Evolutionary conservation across 192 early-diverging fungal species (phyloP).

Genomic region (Funneliformis mosseae): DNA sequence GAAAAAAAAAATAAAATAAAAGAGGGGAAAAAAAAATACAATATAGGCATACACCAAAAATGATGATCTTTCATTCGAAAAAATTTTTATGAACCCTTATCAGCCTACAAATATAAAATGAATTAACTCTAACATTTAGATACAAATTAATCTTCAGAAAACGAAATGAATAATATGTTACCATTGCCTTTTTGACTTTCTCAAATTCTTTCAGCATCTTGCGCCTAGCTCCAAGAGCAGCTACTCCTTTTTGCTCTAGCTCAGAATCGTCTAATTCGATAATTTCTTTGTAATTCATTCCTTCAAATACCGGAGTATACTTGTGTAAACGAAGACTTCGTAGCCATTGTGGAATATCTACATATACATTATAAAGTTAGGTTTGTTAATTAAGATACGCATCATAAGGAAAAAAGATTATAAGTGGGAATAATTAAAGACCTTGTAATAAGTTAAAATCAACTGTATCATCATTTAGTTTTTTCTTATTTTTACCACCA

Average conservation of each 20-base stretch:
- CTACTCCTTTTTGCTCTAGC: slow-evolving; percentile 81
- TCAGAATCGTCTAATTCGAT: slow-evolving; percentile 83
- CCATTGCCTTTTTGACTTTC: slow-evolving; percentile 56
- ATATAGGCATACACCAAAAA: background rate
- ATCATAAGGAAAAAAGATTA: background rate
- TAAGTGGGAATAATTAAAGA: slow-evolving; percentile 36
- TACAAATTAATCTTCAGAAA: background rate
- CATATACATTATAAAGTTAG: background rate
- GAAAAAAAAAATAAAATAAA: background rate
- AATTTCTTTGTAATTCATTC: slow-evolving; percentile 86
- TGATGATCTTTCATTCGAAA: background rate
- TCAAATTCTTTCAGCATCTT: slow-evolving; percentile 99
- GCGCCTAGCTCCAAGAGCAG: slow-evolving; percentile 90
- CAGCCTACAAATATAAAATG: background rate
- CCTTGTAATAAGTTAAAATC: slow-evolving; percentile 76
- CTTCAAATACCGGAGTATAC: slow-evolving; percentile 88
- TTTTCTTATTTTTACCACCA: slow-evolving; percentile 59
- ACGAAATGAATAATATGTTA: background rate
- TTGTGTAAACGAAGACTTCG: slow-evolving; percentile 92
- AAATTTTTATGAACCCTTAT: background rate
- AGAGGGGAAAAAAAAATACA: background rate
- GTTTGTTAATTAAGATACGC: background rate
- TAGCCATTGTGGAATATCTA: slow-evolving; percentile 94
- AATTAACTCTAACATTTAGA: background rate
- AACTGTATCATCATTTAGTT: slow-evolving; percentile 72